phyloP scores from a whole-genome alignment of 768 basidiomycete species.

The Lactarius akahatsu region DNA sequence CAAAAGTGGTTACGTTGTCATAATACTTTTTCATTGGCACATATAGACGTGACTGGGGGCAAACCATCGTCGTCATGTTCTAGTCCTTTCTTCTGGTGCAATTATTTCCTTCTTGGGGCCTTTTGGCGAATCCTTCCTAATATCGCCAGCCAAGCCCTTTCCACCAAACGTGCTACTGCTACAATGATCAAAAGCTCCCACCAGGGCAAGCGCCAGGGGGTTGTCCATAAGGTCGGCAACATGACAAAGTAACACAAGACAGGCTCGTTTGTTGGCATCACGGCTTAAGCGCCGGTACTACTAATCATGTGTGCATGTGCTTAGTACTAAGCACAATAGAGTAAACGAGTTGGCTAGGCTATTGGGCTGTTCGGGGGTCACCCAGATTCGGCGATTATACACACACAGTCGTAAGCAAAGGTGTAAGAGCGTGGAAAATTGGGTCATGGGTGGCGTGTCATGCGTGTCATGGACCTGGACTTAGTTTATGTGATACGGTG shows the following conservation, averaged over 20 bases:
- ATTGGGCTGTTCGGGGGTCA: background rate
- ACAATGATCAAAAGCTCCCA: background rate
- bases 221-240: background rate
- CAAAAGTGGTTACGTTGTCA: background rate
- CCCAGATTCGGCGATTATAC: background rate
- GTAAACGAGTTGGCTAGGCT: background rate
- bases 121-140: background rate
- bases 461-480: slow-evolving; percentile 1
- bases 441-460: background rate
- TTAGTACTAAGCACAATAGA: background rate
- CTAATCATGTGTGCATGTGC: background rate
- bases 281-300: background rate
- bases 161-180: background rate
- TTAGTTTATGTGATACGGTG: slow-evolving; percentile 1
- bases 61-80: background rate
- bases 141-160: background rate
- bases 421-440: background rate
- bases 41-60: background rate
- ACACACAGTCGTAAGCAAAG: background rate
- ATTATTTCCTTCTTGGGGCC: background rate
- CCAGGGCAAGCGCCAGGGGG: background rate
- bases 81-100: background rate
- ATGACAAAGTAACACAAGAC: background rate
- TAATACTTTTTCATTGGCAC: no score
- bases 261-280: background rate